These are phyloP conservation scores for Eimeria tenella DNA, from an alignment of 169 alveolate genomes.

Conservation along the genomic window DNA sequence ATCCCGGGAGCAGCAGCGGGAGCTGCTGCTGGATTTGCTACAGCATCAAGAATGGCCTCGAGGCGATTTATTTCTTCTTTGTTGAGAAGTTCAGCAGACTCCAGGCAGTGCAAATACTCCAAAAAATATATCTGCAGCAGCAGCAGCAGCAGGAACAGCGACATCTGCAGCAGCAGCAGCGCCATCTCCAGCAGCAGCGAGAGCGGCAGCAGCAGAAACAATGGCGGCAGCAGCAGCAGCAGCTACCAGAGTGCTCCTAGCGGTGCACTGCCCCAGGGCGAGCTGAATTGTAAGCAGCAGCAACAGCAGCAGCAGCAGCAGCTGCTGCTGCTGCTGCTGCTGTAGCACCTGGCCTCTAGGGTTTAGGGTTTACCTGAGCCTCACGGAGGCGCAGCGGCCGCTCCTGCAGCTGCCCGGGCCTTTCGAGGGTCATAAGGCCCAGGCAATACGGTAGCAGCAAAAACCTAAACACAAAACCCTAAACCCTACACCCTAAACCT, in stretches of 20 bases:
- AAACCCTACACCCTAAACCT: not conserved
- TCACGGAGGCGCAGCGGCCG: not conserved
- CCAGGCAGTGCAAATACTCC: not conserved
- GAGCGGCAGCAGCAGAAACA: not conserved
- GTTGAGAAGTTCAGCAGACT: not conserved
- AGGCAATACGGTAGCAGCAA: not conserved
- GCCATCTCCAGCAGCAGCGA: too few relatives aligned
- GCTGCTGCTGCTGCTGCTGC: too few relatives aligned
- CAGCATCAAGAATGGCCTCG: not conserved
- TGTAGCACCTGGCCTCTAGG: not conserved
- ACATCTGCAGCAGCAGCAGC: too few relatives aligned
- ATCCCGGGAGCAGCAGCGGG: not conserved
- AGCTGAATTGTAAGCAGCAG: too few relatives aligned
- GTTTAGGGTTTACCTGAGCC: slow-evolving; percentile 7
- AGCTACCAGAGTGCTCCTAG: too few relatives aligned
- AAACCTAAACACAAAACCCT: not conserved
- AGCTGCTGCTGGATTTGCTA: not conserved
- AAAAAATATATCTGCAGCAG: slow-evolving; percentile 15
- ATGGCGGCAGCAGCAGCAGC: not conserved
- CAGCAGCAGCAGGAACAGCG: not conserved
- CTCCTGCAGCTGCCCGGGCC: not conserved
- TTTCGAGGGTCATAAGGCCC: not conserved
- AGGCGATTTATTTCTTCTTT: not conserved
- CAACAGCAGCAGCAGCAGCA: too few relatives aligned
- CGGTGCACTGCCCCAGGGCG: too few relatives aligned